Conservation (phyloP, 768 basidiomycete species). For the Russula vinacea region DNA sequence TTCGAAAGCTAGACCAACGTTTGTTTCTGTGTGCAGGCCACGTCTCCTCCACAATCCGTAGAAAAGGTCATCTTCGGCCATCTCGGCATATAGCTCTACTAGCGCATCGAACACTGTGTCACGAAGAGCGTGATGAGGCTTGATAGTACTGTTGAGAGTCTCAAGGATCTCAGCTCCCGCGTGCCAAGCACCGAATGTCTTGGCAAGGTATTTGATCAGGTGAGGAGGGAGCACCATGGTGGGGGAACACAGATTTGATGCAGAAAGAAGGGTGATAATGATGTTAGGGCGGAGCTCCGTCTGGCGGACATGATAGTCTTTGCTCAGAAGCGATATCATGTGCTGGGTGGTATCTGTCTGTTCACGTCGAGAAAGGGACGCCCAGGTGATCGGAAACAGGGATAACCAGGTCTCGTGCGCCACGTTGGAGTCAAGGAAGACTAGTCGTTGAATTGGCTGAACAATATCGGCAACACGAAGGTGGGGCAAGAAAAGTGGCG, state of each 20-base stretch:
- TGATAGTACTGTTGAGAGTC: conserved; percentile 69
- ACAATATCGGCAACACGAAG: conserved; percentile 54
- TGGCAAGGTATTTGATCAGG: conserved; percentile 92
- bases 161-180: conserved; percentile 82
- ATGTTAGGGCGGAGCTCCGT: conserved; percentile 87
- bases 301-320: conserved; percentile 90
- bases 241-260: conserved; percentile 80
- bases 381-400: conserved; percentile 83
- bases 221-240: conserved; percentile 89
- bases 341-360: conserved; percentile 86
- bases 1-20: conserved; percentile 82
- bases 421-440: conserved; percentile 72
- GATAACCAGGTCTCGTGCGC: conserved; percentile 86
- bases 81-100: conserved; percentile 91
- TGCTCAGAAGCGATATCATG: conserved; percentile 85
- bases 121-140: conserved; percentile 74
- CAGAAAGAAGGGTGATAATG: conserved; percentile 84
- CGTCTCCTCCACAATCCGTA: conserved; percentile 95
- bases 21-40: conserved; percentile 85
- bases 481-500: conserved; percentile 42
- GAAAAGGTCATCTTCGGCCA: conserved; percentile 95
- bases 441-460: conserved; percentile 74
- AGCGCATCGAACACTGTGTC: conserved; percentile 88
- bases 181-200: conserved; percentile 97
- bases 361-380: conserved; percentile 78